Evolutionary conservation across 2,329 filamentous ascomycete genomes (phyloP).

Genomic region (Orbilia javanica): DNA sequence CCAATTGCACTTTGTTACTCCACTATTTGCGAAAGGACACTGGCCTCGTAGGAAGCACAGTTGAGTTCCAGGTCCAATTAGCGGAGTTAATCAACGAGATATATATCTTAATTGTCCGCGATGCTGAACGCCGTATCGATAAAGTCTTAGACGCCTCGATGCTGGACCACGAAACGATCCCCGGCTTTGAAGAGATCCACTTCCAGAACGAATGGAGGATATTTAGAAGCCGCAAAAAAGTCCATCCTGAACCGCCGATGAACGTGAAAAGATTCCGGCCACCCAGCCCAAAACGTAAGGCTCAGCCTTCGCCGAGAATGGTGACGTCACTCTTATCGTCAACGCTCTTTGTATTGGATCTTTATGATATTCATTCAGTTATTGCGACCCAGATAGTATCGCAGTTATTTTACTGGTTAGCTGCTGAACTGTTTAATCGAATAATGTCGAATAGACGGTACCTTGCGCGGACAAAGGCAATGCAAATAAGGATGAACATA

Average conservation of each 20-base stretch:
- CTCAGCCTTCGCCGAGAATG: slow-evolving; percentile 91
- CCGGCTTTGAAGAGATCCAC: slow-evolving; percentile 93
- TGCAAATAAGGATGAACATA: slow-evolving; percentile 99
- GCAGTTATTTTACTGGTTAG: slow-evolving; percentile 95
- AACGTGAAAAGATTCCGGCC: slow-evolving; percentile 87
- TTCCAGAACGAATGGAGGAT: slow-evolving; percentile 99
- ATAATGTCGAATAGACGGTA: slow-evolving; percentile 98
- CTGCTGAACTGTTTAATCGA: slow-evolving; percentile 95
- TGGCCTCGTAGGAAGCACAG: slow-evolving; percentile 82
- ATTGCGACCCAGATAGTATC: slow-evolving; percentile 92
- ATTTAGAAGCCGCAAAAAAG: slow-evolving; percentile 89
- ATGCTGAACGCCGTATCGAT: slow-evolving; percentile 94
- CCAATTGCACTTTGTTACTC: slow-evolving; percentile 92
- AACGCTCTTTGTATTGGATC: slow-evolving; percentile 93
- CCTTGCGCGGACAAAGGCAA: slow-evolving; percentile 93
- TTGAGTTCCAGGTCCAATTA: slow-evolving; percentile 91
- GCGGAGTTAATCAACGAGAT: slow-evolving; percentile 97
- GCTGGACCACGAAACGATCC: slow-evolving; percentile 97
- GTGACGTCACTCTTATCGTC: slow-evolving; percentile 95
- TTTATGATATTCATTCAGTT: slow-evolving; percentile 99
- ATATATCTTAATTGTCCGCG: slow-evolving; percentile 95
- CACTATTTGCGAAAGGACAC: slow-evolving; percentile 97
- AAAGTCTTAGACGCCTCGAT: slow-evolving; percentile 93
- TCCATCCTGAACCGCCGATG: slow-evolving; percentile 83
- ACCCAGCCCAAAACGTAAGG: slow-evolving; percentile 90